A percentile compares a stretch with the other conserved stretches of the same genome.
phyloP scores from a whole-genome alignment of 495 filamentous ascomycete genomes.

The Neurospora sp. region DNA sequence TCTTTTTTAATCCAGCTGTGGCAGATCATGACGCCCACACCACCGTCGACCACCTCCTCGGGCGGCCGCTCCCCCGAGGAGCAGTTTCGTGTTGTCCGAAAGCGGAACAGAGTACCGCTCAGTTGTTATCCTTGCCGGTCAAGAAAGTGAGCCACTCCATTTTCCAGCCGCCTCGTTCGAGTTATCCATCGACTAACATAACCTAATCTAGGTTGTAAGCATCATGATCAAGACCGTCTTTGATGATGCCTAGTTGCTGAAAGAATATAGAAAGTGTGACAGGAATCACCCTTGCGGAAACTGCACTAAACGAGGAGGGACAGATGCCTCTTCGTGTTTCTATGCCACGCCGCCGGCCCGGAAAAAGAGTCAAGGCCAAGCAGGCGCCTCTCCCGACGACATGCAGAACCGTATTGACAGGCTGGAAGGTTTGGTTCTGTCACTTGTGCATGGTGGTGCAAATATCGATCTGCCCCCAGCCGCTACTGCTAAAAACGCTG shows the following conservation, averaged over 20 bases:
- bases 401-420: conserved; percentile 99
- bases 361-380: conserved; percentile 63
- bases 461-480: conserved; percentile 31
- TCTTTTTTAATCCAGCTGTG: background rate
- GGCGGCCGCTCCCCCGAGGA: conserved; percentile 72
- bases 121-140: conserved; percentile 91
- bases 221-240: conserved; percentile 3
- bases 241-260: background rate
- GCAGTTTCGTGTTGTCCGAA: conserved; percentile 82
- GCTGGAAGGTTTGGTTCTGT: conserved; percentile 87
- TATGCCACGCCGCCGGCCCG: conserved; percentile 75
- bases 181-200: conserved; percentile 12
- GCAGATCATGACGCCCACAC: conserved; percentile 72
- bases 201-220: conserved; percentile 23
- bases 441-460: conserved; percentile 85
- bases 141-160: conserved; percentile 64
- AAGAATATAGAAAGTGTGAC: conserved; percentile 65
- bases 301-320: conserved; percentile 67
- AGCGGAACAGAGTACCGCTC: conserved; percentile 87
- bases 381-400: conserved; percentile 67
- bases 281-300: conserved; percentile 89
- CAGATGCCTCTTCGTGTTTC: conserved; percentile 73
- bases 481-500: conserved; percentile 20
- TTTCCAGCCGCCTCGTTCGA: conserved; percentile 4
- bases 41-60: conserved; percentile 75